Evolutionary conservation across 192 early-diverging fungal genomes (phyloP).

Genomic region (Diversispora epigaea): DNA sequence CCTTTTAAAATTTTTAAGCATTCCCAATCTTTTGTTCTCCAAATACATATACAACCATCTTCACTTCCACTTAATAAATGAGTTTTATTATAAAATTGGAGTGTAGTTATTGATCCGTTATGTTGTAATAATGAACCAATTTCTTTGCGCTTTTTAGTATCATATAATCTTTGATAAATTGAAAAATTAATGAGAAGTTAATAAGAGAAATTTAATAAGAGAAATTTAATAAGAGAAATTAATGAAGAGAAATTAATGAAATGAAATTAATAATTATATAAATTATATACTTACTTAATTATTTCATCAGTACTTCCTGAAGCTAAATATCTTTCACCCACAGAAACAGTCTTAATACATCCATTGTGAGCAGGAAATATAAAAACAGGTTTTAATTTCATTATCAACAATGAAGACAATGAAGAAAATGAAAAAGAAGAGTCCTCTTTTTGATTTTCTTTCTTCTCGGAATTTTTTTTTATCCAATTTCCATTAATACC

Average conservation of each 20-base stretch:
- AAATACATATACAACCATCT: slow-evolving; percentile 85
- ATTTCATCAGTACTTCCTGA: slow-evolving; percentile 96
- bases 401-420: slow-evolving; percentile 14
- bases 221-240: not conserved
- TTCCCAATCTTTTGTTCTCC: slow-evolving; percentile 97
- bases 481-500: slow-evolving; percentile 75
- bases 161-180: slow-evolving; percentile 63
- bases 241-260: not conserved
- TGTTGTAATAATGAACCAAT: slow-evolving; percentile 91
- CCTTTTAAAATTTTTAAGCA: slow-evolving; percentile 83
- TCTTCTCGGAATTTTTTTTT: slow-evolving; percentile 31
- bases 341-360: slow-evolving; percentile 85
- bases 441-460: not conserved
- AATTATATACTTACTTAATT: slow-evolving; percentile 58
- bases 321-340: slow-evolving; percentile 78
- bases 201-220: not conserved
- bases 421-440: not conserved
- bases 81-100: slow-evolving; percentile 78
- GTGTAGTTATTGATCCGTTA: slow-evolving; percentile 81
- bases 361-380: slow-evolving; percentile 95
- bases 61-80: slow-evolving; percentile 90
- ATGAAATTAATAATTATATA: not conserved
- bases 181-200: not conserved
- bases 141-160: slow-evolving; percentile 83
- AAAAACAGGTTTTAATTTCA: slow-evolving; percentile 74